Evolutionary conservation across 805 yeast species (phyloP).

Genomic region (Kuraishia capsulata): DNA sequence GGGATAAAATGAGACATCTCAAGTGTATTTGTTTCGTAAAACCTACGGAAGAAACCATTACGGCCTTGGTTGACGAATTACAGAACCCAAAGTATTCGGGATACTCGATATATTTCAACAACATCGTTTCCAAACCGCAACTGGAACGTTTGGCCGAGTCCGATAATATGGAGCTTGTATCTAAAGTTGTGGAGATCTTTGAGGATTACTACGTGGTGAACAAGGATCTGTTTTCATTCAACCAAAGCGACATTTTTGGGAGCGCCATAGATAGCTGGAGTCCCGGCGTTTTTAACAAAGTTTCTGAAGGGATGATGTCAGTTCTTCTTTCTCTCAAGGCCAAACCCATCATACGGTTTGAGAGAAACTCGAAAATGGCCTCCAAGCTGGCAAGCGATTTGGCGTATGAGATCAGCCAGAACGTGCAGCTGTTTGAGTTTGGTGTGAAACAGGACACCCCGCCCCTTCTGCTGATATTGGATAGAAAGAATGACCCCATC

Average conservation of each 20-base stretch:
- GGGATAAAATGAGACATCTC: constrained; percentile 72
- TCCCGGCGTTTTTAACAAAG: constrained; percentile 29
- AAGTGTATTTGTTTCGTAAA: constrained; percentile 72
- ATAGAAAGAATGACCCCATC: constrained; percentile 83
- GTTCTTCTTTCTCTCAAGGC: constrained; percentile 62
- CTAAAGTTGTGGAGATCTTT: constrained; percentile 72
- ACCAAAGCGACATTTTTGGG: constrained; percentile 18
- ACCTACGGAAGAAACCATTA: constrained; percentile 61
- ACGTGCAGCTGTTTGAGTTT: constrained; percentile 57
- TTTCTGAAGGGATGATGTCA: constrained; percentile 38
- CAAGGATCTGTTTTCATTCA: constrained; percentile 42
- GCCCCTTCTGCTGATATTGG: constrained; percentile 68
- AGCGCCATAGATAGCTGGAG: constrained; percentile 36
- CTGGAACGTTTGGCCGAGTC: constrained; percentile 84
- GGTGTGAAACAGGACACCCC: constrained; percentile 47
- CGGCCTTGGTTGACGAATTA: constrained; percentile 55
- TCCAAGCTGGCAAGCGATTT: constrained; percentile 63
- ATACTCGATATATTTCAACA: constrained; percentile 74
- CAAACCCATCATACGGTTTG: constrained; percentile 75
- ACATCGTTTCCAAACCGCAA: constrained; percentile 64
- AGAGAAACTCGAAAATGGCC: constrained; percentile 56
- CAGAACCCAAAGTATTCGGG: constrained; percentile 68
- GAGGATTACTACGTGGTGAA: constrained; percentile 76
- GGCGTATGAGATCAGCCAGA: constrained; percentile 43
- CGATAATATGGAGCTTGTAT: constrained; percentile 77